Evolutionary conservation across 1,139 yeast genomes (phyloP), one percentile per base, ranked within the genome.

Genomic region (Saccharomyces hybrid): DNA sequence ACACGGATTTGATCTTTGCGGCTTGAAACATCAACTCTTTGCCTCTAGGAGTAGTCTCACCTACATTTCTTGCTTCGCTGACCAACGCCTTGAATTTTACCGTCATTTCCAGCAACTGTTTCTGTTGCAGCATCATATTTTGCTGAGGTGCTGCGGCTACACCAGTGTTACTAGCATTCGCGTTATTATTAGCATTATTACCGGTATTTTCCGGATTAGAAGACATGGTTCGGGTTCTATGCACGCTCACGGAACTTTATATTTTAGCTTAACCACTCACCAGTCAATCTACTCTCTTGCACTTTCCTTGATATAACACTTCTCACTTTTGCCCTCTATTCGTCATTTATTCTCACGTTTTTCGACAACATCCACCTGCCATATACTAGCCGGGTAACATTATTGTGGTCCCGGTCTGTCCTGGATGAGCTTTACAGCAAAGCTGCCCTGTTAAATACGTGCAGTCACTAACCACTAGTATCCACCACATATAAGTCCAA

Each of bases 11-110:
- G 61, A 88, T 82, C 56, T 80, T 80, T 55, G 86, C 86, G 2
- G 93, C 95, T 57, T 82, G 83, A 59, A 77, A 74, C 60, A 80
- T 73, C 64, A 86, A 88, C 61, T 79, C 83, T 66, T 81, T 81
- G n/a, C 91, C 93, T 60, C 80, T 83, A 0, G 81, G 84, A 6
- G 87, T 79, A 51, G 82, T 84, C 11, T 74, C 71, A 5, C 85
- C 85, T 0, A 76, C 72, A 46, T 70, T 68, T 61, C 80, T 80
- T 1, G 90, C 95, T 59, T 80, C 79, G 41, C 80, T 81, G 53
- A 83, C 78, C 63, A 84, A 90, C 49, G 78, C 75, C 58, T 80
- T 83, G 62, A 85, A 82, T 60, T 79, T 80, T 56, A 72, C 74
- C 16, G 86, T 78, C 57, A 88, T 74, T 65, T 82, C 84, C 48